phyloP scores from a whole-genome alignment of 2,329 filamentous ascomycete genomes.

The Alternaria triticina region DNA sequence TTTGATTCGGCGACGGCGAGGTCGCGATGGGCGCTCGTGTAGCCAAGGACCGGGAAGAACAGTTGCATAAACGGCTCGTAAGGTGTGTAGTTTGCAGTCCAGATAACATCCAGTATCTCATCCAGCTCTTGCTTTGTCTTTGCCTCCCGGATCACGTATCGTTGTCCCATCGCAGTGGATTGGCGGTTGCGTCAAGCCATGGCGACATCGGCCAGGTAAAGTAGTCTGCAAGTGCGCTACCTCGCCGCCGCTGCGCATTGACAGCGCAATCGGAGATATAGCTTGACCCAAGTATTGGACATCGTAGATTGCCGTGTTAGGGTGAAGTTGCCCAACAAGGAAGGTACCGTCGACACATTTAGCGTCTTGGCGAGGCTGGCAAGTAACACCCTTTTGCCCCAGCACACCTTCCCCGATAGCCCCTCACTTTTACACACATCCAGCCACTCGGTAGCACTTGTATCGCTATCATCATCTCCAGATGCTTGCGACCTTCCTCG shows the following conservation, averaged over 20 bases:
- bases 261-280: constrained; percentile 37
- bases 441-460: constrained; percentile 26
- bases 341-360: constrained; percentile 27
- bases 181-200: constrained; percentile 27
- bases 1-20: constrained; percentile 38
- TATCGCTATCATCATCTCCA: constrained; percentile 27
- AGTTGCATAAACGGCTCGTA: constrained; percentile 45
- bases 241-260: constrained; percentile 24
- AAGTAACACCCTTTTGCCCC: constrained; percentile 23
- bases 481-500: constrained; percentile 33
- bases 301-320: constrained; percentile 30
- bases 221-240: constrained; percentile 14
- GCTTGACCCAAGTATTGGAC: constrained; percentile 25
- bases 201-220: constrained; percentile 25
- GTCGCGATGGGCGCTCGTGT: constrained; percentile 31
- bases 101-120: constrained; percentile 40
- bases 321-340: constrained; percentile 28
- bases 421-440: constrained; percentile 20
- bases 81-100: constrained; percentile 43
- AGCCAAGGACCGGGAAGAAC: constrained; percentile 44
- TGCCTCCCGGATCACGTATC: constrained; percentile 36
- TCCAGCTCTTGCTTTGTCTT: constrained; percentile 38
- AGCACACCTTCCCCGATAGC: constrained; percentile 24
- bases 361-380: constrained; percentile 31
- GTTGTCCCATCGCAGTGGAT: constrained; percentile 21